Percentiles rank a stretch among this genome's conserved stretches.
Conservation (phyloP, 2,329 filamentous ascomycete genomes). For the Daldinia sp. region DNA sequence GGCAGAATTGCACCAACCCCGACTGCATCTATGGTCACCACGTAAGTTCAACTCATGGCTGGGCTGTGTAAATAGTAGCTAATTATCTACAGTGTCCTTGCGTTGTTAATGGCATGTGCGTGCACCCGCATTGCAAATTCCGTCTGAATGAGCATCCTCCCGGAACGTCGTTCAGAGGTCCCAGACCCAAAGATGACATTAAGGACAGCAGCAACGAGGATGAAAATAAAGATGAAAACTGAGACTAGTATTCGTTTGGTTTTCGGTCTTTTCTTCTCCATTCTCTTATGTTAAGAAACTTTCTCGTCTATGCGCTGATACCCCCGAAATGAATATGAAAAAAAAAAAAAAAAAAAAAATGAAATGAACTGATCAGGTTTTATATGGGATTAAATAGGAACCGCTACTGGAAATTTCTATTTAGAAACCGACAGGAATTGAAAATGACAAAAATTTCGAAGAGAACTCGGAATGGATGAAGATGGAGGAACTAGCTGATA, state of each 20-base stretch:
- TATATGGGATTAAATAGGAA: no score
- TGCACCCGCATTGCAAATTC: slow-evolving; percentile 69
- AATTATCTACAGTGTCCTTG: slow-evolving; percentile 62
- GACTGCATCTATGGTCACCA: slow-evolving; percentile 74
- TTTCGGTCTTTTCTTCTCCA: not conserved
- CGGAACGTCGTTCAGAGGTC: slow-evolving; percentile 62
- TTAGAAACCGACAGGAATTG: not conserved
- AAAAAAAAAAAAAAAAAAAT: not conserved
- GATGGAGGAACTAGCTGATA: not conserved
- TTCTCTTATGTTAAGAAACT: not conserved
- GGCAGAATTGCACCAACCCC: slow-evolving; percentile 68
- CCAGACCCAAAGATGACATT: not conserved
- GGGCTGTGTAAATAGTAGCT: not conserved
- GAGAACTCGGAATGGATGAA: not conserved
- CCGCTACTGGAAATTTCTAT: not conserved
- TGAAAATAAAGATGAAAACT: not conserved
- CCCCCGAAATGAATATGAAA: not conserved
- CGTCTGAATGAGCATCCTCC: slow-evolving; percentile 66
- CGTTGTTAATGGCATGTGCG: slow-evolving; percentile 63
- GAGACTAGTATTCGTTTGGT: not conserved
- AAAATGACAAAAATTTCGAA: no score
- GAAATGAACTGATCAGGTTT: no score
- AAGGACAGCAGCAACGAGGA: not conserved
- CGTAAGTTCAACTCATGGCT: slow-evolving; percentile 55
- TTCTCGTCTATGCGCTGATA: not conserved